Conservation (phyloP, 768 basidiomycete genomes). For the Asterophora lycoperdoides region DNA sequence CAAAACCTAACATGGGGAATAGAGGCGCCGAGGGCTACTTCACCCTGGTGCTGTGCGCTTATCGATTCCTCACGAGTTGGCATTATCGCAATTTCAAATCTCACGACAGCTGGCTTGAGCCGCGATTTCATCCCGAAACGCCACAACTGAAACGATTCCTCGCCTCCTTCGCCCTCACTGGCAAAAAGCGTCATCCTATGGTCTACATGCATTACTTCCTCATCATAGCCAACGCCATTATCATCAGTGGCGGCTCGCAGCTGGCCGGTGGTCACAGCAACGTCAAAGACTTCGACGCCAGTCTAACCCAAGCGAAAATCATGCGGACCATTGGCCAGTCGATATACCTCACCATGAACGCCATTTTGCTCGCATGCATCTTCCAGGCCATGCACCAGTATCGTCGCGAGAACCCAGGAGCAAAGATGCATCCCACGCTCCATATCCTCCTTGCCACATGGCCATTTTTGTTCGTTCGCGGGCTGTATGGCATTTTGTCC, state of each 20-base stretch:
- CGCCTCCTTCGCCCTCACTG: conserved; percentile 23
- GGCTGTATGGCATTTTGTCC: conserved; percentile 28
- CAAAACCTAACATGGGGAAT: not conserved
- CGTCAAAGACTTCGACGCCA: conserved; percentile 8
- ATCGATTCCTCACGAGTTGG: conserved; percentile 34
- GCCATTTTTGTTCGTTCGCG: conserved; percentile 31
- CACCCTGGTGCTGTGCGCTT: conserved; percentile 30
- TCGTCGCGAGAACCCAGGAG: conserved; percentile 12
- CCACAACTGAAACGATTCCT: conserved; percentile 16
- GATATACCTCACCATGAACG: conserved; percentile 30
- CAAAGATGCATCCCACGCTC: conserved; percentile 25
- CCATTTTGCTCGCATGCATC: conserved; percentile 22
- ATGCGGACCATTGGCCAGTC: conserved; percentile 28
- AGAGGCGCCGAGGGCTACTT: conserved; percentile 30
- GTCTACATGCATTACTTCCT: conserved; percentile 28
- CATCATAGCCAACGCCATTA: conserved; percentile 28
- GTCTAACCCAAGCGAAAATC: conserved; percentile 22
- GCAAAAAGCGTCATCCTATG: conserved; percentile 24
- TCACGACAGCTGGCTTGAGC: conserved; percentile 33
- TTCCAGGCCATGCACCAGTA: conserved; percentile 23
- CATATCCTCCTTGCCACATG: conserved; percentile 25
- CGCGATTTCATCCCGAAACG: conserved; percentile 18
- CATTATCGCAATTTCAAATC: conserved; percentile 29
- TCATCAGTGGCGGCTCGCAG: conserved; percentile 29
- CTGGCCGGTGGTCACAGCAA: conserved; percentile 24